These are phyloP conservation scores for Microbotryomycetes sp. DNA, from an alignment of 1,284 basidiomycete genomes.

Conservation along the genomic window DNA sequence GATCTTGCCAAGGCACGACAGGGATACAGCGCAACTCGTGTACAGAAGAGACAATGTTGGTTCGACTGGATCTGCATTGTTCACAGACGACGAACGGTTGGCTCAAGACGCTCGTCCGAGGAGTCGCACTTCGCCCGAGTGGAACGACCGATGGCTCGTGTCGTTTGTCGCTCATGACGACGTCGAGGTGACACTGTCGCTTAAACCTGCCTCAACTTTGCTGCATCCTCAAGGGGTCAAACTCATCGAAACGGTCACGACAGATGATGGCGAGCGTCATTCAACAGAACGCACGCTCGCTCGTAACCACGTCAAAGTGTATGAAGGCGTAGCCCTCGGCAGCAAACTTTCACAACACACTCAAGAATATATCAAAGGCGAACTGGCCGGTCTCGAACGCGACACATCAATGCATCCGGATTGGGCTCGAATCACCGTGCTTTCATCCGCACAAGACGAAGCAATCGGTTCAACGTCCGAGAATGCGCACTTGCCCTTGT, in stretches of 20 bases:
- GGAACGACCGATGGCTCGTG: slow-evolving; percentile 30
- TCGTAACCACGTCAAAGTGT: slow-evolving; percentile 30
- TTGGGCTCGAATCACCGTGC: slow-evolving; percentile 35
- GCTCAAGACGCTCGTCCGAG: neutral
- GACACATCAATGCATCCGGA: slow-evolving; percentile 16
- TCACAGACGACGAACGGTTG: neutral
- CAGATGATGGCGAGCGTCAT: slow-evolving; percentile 16
- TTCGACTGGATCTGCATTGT: too few relatives aligned
- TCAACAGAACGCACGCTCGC: slow-evolving; percentile 17
- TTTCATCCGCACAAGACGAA: slow-evolving; percentile 6
- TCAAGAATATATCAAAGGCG: slow-evolving; percentile 29
- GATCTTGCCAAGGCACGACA: neutral
- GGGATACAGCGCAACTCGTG: neutral
- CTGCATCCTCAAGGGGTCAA: slow-evolving; percentile 33
- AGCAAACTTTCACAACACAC: slow-evolving; percentile 16
- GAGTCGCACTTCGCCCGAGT: neutral
- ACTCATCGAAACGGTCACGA: slow-evolving; percentile 22
- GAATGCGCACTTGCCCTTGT: slow-evolving; percentile 50
- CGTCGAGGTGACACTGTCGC: slow-evolving; percentile 28
- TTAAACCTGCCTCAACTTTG: slow-evolving; percentile 32
- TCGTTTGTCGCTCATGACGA: slow-evolving; percentile 14
- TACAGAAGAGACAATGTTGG: too few relatives aligned
- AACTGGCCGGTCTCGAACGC: slow-evolving; percentile 19
- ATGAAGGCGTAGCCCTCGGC: slow-evolving; percentile 34
- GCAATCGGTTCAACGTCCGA: too few relatives aligned